Base-by-base conservation (phyloP, 106 monocot genomes). In the Narthecium ossifragum region DNA sequence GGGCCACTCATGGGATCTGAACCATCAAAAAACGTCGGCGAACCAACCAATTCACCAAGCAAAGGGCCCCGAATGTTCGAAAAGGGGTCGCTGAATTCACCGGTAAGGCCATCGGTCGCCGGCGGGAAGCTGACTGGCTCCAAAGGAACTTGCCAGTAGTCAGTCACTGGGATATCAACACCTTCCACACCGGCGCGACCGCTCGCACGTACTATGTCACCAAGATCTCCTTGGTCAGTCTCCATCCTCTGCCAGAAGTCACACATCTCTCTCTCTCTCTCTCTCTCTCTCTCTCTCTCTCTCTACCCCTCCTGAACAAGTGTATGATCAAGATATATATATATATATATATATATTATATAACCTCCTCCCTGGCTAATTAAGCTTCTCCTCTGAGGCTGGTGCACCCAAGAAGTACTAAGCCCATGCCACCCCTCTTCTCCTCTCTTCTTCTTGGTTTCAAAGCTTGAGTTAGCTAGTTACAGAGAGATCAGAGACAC, bases 241-340 rank as follows among this genome's bases (percentile, higher is more conserved):
- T 79, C 75, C 70, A 61, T 83, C 71, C 60, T 58, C 47, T 84
- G 62, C 78, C 66, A 75, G 56, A 80, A 66, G 70, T 71, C 70
- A 26, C 70, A 62, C 74, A 80, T 75, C 40, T n/a, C 34, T 53
- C 10, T 32, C 24, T 31, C 29, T 2, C 2, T 21, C 15, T 18
- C 27, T 48, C 14, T 36, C 36, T 6, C 36, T n/a, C n/a, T n/a
- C n/a, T n/a, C n/a, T n/a, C n/a, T n/a, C n/a, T n/a, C n/a, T n/a
- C n/a, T n/a, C n/a, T n/a, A n/a, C n/a, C n/a, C n/a, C n/a, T n/a
- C n/a, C n/a, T n/a, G n/a, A n/a, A n/a, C 36, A 36, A 36, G 36
- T 36, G 36, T 5, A n/a, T n/a, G n/a, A 13, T 43, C 43, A 43
- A 43, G 10, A 43, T 13, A 43, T 43, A 13, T 43, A 43, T 17